Evolutionary conservation across 805 yeast species (phyloP).

Genomic region (Ogataea nakhonphanomensis): DNA sequence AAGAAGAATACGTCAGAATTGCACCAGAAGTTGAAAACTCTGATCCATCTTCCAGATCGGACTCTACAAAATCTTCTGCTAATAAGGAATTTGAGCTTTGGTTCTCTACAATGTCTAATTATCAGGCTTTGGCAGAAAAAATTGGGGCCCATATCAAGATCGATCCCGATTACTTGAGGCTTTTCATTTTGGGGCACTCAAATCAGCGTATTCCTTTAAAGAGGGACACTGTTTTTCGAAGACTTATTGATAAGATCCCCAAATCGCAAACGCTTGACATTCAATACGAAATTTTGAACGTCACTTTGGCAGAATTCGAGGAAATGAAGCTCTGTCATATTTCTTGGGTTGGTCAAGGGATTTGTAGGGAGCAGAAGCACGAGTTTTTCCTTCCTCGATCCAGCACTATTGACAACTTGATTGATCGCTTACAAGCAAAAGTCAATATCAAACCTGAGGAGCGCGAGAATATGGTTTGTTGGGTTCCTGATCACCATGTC

Average conservation of each 20-base stretch:
- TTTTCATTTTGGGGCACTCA: constrained; percentile 57
- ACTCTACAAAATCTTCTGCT: constrained; percentile 12
- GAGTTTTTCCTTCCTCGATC: constrained; percentile 68
- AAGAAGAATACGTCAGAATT: constrained; percentile 47
- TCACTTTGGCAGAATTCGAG: constrained; percentile 75
- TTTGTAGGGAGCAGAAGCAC: constrained; percentile 62
- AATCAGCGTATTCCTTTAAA: constrained; percentile 52
- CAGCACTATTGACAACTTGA: constrained; percentile 51
- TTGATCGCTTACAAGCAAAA: constrained; percentile 54
- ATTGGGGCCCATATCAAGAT: constrained; percentile 53
- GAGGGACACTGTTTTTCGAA: constrained; percentile 34
- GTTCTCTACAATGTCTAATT: constrained; percentile 60
- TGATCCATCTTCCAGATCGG: constrained; percentile 14
- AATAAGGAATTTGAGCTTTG: constrained; percentile 51
- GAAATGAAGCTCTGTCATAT: constrained; percentile 63
- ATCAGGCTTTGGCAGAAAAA: constrained; percentile 56
- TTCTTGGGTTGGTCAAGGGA: constrained; percentile 69
- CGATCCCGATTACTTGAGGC: constrained; percentile 59
- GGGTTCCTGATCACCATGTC: constrained; percentile 45
- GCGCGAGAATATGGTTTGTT: constrained; percentile 46
- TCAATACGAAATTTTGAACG: constrained; percentile 73
- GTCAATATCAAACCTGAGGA: constrained; percentile 48
- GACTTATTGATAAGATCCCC: constrained; percentile 42
- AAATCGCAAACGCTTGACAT: constrained; percentile 44
- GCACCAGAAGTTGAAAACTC: constrained; percentile 30